These are phyloP conservation scores for Leptomonas seymouri DNA, from an alignment of 208 protist genomes.

Conservation along the genomic window DNA sequence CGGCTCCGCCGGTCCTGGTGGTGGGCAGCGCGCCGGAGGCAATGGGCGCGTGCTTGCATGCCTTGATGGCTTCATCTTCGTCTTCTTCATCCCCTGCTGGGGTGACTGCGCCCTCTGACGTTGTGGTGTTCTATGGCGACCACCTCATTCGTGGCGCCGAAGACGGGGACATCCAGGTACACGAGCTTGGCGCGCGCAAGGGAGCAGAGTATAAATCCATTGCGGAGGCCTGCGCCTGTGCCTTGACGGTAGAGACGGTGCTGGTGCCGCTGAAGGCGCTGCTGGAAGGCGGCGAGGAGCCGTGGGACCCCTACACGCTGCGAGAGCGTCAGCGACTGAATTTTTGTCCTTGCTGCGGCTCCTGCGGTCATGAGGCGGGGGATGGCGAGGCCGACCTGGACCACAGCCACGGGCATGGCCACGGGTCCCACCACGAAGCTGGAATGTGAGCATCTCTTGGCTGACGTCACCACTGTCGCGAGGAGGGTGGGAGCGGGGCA, in stretches of 20 bases:
- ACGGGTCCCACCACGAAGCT: no score
- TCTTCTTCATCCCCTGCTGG: no score
- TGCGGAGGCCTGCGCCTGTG: constrained; percentile 14
- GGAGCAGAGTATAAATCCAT: constrained; percentile 9
- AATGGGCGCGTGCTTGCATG: constrained; percentile 16
- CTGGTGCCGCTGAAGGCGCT: constrained; percentile 58
- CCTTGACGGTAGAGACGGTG: constrained; percentile 26
- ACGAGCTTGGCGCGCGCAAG: neutral
- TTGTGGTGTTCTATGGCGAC: constrained; percentile 51
- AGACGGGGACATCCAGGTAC: neutral
- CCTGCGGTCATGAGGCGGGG: constrained; percentile 25
- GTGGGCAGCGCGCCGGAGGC: constrained; percentile 22
- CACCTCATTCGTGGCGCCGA: constrained; percentile 21
- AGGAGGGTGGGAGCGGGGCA: no score
- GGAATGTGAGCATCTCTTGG: no score
- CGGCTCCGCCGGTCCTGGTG: constrained; percentile 30
- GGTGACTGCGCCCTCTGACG: constrained; percentile 1
- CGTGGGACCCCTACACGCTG: constrained; percentile 69
- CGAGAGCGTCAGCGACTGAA: constrained; percentile 68
- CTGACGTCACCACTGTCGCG: no score
- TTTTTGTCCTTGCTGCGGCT: constrained; percentile 84
- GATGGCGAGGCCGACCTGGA: constrained; percentile 1
- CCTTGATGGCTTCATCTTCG: neutral
- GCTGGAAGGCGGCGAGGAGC: constrained; percentile 66
- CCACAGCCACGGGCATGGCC: constrained; percentile 29